phyloP scores from a whole-genome alignment of 805 yeast species.

The Yamadazyma takamatsuzukensis region DNA sequence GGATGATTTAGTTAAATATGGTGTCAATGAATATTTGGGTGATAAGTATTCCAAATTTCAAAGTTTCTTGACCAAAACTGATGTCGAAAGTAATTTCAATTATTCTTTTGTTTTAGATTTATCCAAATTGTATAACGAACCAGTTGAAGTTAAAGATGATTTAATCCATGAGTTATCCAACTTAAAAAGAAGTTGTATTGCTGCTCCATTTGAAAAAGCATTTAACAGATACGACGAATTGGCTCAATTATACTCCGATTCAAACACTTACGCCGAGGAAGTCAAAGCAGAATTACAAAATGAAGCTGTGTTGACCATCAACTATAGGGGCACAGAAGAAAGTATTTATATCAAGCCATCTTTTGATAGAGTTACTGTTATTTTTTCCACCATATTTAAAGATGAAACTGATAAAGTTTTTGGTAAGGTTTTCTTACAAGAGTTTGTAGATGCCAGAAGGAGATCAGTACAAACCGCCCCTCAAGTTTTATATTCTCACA shows the following conservation, averaged over 20 bases:
- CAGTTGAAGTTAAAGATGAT: slow-evolving; percentile 46
- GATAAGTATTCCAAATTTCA: slow-evolving; percentile 42
- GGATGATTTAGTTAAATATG: slow-evolving; percentile 67
- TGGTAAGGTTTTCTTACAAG: slow-evolving; percentile 86
- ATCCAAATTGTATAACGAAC: slow-evolving; percentile 23
- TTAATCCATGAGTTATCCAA: slow-evolving; percentile 66
- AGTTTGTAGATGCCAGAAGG: slow-evolving; percentile 93
- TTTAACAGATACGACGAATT: slow-evolving; percentile 74
- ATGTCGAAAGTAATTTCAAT: slow-evolving; percentile 75
- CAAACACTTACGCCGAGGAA: slow-evolving; percentile 42
- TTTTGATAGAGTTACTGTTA: slow-evolving; percentile 93
- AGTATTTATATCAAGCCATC: slow-evolving; percentile 87
- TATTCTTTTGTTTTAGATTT: slow-evolving; percentile 71
- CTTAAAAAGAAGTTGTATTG: slow-evolving; percentile 81
- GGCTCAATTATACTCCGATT: slow-evolving; percentile 43
- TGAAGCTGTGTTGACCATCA: slow-evolving; percentile 62
- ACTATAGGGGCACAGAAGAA: slow-evolving; percentile 86
- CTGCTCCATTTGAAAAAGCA: slow-evolving; percentile 90
- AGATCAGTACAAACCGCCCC: slow-evolving; percentile 97
- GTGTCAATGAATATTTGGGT: slow-evolving; percentile 52
- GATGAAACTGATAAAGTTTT: slow-evolving; percentile 95
- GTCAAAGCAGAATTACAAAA: slow-evolving; percentile 41
- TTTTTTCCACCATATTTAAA: slow-evolving; percentile 89
- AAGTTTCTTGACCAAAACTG: slow-evolving; percentile 27
- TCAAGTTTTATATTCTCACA: slow-evolving; percentile 87